Conservation (phyloP, 192 early-diverging fungal species). For the Phlyctochytrium bullatum region DNA sequence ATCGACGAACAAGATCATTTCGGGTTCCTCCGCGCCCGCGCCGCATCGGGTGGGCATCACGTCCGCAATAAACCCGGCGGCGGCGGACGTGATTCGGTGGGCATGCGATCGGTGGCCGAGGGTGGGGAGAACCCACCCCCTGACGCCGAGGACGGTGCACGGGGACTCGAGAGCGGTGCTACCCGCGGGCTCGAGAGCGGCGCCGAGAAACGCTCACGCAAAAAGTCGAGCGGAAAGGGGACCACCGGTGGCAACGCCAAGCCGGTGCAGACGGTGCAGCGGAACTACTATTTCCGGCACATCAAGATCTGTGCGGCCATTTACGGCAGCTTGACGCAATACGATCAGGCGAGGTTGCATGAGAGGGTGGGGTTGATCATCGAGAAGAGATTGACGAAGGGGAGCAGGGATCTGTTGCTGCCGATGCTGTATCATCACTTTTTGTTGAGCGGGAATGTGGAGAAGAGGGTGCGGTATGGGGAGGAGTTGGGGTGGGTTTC, state of each 20-base stretch:
- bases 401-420: background rate
- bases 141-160: too few species aligned
- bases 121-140: too few species aligned
- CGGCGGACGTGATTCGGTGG: background rate
- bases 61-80: background rate
- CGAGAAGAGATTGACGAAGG: background rate
- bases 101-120: background rate
- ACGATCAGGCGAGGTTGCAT: background rate
- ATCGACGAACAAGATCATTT: background rate
- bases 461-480: background rate
- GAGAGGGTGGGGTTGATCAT: background rate
- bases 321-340: background rate
- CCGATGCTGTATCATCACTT: background rate
- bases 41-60: background rate
- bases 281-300: background rate
- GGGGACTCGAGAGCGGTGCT: too few species aligned
- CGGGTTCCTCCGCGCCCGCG: background rate
- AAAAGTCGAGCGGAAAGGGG: background rate
- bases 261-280: background rate
- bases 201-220: too few species aligned
- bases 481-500: background rate
- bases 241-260: background rate
- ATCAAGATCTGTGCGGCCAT: background rate
- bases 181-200: too few species aligned
- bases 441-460: background rate